Evolutionary conservation across 768 basidiomycete species (phyloP).

Genomic region (Rhodocollybia butyracea): DNA sequence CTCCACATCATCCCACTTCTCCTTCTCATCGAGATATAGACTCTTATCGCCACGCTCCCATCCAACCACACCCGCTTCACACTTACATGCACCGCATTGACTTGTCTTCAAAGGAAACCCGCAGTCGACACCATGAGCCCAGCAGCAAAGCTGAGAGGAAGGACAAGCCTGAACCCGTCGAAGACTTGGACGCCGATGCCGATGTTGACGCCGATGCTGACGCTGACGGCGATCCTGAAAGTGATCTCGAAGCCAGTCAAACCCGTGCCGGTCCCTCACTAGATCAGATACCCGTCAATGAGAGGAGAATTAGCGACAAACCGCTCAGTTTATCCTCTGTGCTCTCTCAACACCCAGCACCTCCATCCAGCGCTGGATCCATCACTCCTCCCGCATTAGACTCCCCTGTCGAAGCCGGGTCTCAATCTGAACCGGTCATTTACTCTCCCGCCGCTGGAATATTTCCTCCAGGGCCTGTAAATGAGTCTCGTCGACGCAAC

Average conservation of each 20-base stretch:
- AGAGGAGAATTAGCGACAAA: background rate
- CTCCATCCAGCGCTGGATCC: background rate
- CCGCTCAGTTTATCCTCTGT: background rate
- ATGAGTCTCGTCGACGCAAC: constrained; percentile 70
- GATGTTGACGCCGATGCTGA: constrained; percentile 1
- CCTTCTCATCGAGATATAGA: background rate
- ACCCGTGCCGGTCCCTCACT: background rate
- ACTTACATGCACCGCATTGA: background rate
- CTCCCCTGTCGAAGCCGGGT: background rate
- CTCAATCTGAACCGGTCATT: constrained; percentile 4
- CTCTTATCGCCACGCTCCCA: background rate
- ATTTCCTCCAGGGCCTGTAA: constrained; percentile 25
- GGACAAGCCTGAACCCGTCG: constrained; percentile 1
- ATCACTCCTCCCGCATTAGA: background rate
- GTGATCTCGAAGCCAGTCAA: background rate
- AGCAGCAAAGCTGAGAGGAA: background rate
- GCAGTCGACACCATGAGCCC: background rate
- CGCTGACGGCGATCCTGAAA: constrained; percentile 1
- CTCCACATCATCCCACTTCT: background rate
- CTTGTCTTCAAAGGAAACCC: background rate
- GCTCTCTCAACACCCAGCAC: background rate
- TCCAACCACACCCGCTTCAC: background rate
- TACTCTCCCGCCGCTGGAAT: constrained; percentile 34
- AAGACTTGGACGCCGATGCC: background rate
- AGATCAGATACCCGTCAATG: background rate